A percentile compares a stretch with the other conserved stretches of the same genome.
Evolutionary conservation across 345 rosid species (phyloP).

Genomic region (Aegle marmelos): DNA sequence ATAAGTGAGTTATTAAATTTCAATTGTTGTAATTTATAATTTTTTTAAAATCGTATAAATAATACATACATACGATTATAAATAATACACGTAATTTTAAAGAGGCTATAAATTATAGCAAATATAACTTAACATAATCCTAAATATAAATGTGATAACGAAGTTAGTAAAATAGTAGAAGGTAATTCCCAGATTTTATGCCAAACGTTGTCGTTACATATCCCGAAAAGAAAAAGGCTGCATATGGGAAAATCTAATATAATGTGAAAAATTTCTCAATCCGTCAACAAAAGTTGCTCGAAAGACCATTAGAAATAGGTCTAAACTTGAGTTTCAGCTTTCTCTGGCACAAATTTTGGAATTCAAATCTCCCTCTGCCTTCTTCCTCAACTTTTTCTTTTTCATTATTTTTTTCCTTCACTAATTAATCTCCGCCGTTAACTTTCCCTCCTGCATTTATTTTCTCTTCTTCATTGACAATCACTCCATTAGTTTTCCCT

Average conservation of each 20-base stretch:
- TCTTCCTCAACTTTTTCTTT: background rate
- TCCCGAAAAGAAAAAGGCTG: background rate
- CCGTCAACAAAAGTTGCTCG: background rate
- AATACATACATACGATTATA: too few relatives aligned
- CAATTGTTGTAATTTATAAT: too few relatives aligned
- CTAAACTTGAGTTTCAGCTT: slow-evolving; percentile 3
- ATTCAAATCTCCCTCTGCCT: background rate
- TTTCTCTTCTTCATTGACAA: background rate
- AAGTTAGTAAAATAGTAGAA: background rate
- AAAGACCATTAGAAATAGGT: background rate
- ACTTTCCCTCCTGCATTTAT: background rate
- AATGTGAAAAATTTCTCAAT: background rate
- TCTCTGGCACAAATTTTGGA: background rate
- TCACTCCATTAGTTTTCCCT: background rate
- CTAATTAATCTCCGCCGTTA: background rate
- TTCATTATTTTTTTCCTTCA: background rate
- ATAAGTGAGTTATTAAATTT: too few relatives aligned
- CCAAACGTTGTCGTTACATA: background rate
- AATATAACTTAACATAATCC: too few relatives aligned
- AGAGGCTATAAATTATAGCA: too few relatives aligned
- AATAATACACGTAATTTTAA: too few relatives aligned
- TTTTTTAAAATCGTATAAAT: too few relatives aligned
- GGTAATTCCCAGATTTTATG: background rate
- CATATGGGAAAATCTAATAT: background rate
- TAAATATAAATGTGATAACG: background rate